Evolutionary conservation across 306 rosid species (phyloP).

Genomic region (Hippophae rhamnoides): DNA sequence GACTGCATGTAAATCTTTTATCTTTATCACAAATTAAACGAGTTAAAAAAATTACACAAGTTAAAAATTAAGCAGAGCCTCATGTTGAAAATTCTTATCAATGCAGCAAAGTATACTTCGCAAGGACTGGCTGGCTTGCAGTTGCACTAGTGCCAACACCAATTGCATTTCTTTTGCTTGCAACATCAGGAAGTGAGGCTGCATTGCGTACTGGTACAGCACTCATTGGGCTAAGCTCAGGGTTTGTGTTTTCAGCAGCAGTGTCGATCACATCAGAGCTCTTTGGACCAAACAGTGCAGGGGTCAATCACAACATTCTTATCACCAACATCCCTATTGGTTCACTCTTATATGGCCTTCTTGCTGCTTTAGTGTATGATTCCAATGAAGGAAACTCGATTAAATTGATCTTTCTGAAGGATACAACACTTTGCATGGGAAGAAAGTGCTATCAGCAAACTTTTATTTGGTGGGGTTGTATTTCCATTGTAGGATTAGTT

Average conservation of each 20-base stretch:
- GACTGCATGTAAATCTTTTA: background rate
- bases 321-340: constrained; percentile 88
- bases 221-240: constrained; percentile 74
- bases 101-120: constrained; percentile 71
- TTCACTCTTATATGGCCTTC: constrained; percentile 72
- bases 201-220: constrained; percentile 55
- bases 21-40: background rate
- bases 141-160: constrained; percentile 78
- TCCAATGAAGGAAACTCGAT: constrained; percentile 26
- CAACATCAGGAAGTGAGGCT: constrained; percentile 40
- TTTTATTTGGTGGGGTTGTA: constrained; percentile 65
- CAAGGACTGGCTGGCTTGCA: constrained; percentile 87
- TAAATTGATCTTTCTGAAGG: constrained; percentile 15
- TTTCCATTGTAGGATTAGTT: constrained; percentile 50
- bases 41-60: background rate
- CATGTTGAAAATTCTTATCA: background rate
- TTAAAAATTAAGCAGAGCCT: background rate
- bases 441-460: constrained; percentile 58
- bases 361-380: constrained; percentile 59
- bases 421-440: constrained; percentile 55
- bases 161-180: constrained; percentile 59
- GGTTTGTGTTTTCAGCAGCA: constrained; percentile 91
- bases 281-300: constrained; percentile 66
- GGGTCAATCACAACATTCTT: constrained; percentile 81
- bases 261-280: constrained; percentile 87